These are phyloP conservation scores for Penicillium capsulatum DNA, from an alignment of 2,329 filamentous ascomycete species.

Conservation along the genomic window DNA sequence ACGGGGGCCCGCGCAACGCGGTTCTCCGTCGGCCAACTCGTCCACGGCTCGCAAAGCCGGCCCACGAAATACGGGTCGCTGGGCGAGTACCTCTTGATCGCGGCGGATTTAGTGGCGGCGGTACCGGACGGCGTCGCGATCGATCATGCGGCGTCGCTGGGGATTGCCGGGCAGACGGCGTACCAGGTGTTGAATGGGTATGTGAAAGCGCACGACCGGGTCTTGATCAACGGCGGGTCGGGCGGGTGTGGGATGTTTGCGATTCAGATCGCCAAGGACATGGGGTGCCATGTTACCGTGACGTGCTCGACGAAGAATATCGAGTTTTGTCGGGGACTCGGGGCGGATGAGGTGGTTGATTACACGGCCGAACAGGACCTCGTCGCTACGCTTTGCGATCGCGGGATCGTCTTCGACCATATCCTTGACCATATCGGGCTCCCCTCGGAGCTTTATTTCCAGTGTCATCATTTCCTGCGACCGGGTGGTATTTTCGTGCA, in stretches of 20 bases:
- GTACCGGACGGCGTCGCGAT: constrained; percentile 45
- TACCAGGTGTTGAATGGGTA: constrained; percentile 48
- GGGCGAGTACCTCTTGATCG: constrained; percentile 42
- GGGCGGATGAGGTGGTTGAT: constrained; percentile 61
- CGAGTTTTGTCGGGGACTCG: constrained; percentile 54
- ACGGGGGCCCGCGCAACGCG: constrained; percentile 28
- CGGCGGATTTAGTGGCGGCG: constrained; percentile 30
- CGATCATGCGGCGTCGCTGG: constrained; percentile 43
- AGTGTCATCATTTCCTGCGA: constrained; percentile 50
- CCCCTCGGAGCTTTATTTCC: constrained; percentile 50
- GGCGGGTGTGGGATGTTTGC: constrained; percentile 59
- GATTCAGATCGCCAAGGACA: constrained; percentile 60
- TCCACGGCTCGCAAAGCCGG: constrained; percentile 42
- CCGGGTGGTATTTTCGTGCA: constrained; percentile 51
- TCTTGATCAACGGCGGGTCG: constrained; percentile 63
- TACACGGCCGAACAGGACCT: constrained; percentile 51
- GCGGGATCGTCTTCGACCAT: constrained; percentile 49
- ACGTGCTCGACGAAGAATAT: constrained; percentile 58
- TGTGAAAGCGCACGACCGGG: constrained; percentile 49
- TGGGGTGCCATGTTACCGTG: constrained; percentile 57
- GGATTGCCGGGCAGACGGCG: constrained; percentile 47
- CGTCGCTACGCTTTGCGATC: constrained; percentile 43
- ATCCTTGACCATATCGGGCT: constrained; percentile 57
- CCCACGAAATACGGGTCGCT: constrained; percentile 42
- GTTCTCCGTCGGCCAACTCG: constrained; percentile 41